These are phyloP conservation scores for Fusarium tjaetaba DNA, from an alignment of 2,329 filamentous ascomycete species.

Conservation along the genomic window DNA sequence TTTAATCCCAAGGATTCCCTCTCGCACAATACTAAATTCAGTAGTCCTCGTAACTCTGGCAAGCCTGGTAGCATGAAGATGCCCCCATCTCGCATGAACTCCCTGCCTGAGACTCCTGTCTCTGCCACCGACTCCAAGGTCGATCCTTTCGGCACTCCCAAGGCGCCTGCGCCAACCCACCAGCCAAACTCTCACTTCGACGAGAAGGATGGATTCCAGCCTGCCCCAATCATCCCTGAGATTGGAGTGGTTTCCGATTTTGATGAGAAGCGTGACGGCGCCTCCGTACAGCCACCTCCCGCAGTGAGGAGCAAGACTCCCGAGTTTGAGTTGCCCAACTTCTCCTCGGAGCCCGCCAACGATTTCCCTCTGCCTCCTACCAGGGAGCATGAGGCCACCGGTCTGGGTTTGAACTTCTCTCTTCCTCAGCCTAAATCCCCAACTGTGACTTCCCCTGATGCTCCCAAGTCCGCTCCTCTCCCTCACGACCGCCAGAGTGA, in stretches of 20 bases:
- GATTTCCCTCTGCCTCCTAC: constrained; percentile 42
- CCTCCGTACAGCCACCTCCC: constrained; percentile 45
- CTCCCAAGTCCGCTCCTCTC: constrained; percentile 36
- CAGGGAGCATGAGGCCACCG: constrained; percentile 43
- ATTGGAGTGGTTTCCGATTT: constrained; percentile 50
- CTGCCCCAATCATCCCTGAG: constrained; percentile 51
- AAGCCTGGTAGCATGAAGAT: constrained; percentile 44
- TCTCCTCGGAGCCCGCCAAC: constrained; percentile 27
- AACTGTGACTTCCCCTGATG: constrained; percentile 28
- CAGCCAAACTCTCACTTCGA: constrained; percentile 35
- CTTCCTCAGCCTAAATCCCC: constrained; percentile 47
- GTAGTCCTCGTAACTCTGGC: constrained; percentile 49
- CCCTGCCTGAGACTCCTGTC: constrained; percentile 54
- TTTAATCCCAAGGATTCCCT: constrained; percentile 55
- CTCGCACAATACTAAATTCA: constrained; percentile 58
- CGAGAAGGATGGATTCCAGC: constrained; percentile 43
- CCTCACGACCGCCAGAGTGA: constrained; percentile 31
- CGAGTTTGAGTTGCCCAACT: constrained; percentile 39
- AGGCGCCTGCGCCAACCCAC: constrained; percentile 45
- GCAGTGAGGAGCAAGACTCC: constrained; percentile 45
- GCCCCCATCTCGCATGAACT: constrained; percentile 52
- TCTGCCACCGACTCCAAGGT: constrained; percentile 46
- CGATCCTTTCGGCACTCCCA: constrained; percentile 51
- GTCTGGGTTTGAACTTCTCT: constrained; percentile 50
- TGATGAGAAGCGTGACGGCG: constrained; percentile 44